These are phyloP conservation scores for Penicillium brevicompactum DNA, from an alignment of 2,329 filamentous ascomycete species.

Conservation along the genomic window DNA sequence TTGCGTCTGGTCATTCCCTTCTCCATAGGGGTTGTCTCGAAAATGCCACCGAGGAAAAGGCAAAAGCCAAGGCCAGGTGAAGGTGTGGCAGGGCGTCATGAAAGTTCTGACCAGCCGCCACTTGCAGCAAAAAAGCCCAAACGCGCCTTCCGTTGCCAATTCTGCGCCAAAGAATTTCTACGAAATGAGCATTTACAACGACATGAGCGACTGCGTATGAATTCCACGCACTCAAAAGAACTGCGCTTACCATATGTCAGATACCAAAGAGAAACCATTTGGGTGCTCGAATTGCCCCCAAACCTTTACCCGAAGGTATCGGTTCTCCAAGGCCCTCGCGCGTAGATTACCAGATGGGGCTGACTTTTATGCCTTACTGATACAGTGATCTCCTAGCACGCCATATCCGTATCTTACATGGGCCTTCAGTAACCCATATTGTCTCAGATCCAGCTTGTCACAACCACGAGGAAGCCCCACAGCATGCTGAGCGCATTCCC, in stretches of 20 bases:
- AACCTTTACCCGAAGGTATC: not conserved
- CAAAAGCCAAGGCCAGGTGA: not conserved
- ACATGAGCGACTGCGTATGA: constrained; percentile 29
- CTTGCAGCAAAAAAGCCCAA: not conserved
- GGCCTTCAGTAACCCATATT: not conserved
- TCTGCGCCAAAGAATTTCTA: not conserved
- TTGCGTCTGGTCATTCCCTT: too few relatives aligned
- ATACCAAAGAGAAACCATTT: constrained; percentile 1
- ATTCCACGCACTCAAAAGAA: not conserved
- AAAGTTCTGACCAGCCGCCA: not conserved
- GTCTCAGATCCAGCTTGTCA: not conserved
- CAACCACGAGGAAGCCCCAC: not conserved
- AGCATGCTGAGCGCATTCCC: not conserved
- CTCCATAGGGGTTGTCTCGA: not conserved
- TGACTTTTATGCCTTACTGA: not conserved
- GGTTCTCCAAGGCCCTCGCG: not conserved
- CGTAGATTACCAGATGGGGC: not conserved
- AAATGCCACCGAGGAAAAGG: not conserved
- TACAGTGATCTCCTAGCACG: not conserved
- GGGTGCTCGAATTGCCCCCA: not conserved
- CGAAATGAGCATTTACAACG: constrained; percentile 35
- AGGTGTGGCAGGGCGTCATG: not conserved
- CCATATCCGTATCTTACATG: not conserved
- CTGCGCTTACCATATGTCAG: not conserved
- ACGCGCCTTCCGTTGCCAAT: not conserved